Conservation (phyloP, 495 filamentous ascomycete species). For the Xylaria intraflava region DNA sequence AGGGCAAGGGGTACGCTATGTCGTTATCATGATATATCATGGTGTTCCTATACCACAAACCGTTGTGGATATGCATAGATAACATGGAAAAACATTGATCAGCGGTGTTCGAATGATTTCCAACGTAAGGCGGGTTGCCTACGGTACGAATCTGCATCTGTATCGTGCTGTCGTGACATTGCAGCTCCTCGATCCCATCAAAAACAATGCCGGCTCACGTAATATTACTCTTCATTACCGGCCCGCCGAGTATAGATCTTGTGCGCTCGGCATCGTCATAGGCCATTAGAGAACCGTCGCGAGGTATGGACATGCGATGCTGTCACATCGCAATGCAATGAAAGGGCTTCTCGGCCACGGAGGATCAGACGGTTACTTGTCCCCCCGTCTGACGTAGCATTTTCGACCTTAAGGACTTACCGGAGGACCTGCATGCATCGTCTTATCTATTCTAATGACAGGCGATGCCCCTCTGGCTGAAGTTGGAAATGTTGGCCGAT, state of each 20-base stretch:
- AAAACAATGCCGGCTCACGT: background rate
- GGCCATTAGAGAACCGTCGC: too few relatives aligned
- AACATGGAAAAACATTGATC: background rate
- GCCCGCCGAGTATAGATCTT: too few relatives aligned
- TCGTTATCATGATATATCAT: background rate
- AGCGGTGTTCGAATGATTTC: too few relatives aligned
- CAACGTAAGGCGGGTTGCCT: background rate
- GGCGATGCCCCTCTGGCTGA: too few relatives aligned
- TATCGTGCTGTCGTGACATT: background rate
- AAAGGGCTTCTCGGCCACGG: background rate
- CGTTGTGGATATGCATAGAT: too few relatives aligned
- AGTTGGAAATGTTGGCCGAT: background rate
- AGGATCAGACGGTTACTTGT: background rate
- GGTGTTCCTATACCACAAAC: too few relatives aligned
- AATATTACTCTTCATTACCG: too few relatives aligned
- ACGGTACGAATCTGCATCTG: background rate
- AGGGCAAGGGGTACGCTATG: background rate
- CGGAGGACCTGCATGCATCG: background rate
- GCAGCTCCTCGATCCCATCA: background rate
- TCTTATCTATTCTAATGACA: too few relatives aligned
- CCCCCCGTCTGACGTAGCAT: background rate
- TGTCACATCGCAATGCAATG: background rate
- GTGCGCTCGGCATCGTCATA: too few relatives aligned
- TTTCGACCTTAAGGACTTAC: too few relatives aligned
- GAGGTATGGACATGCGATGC: too few relatives aligned